Conservation (phyloP, 768 basidiomycete genomes). For the Leccinellum rugosiceps region DNA sequence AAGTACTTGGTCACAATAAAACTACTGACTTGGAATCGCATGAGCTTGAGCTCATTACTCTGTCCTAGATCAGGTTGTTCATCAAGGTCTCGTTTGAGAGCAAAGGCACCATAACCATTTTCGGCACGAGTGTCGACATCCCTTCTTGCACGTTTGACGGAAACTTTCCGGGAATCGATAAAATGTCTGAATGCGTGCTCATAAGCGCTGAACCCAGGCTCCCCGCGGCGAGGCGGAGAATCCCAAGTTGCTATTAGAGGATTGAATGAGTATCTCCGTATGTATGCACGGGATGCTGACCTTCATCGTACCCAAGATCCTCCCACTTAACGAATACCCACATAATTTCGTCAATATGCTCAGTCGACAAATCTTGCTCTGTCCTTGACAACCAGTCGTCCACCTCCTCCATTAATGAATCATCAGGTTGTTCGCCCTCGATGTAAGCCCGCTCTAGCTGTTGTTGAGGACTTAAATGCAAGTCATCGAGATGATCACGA, state of each 20-base stretch:
- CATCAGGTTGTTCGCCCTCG: constrained; percentile 63
- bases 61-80: constrained; percentile 69
- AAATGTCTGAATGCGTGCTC: constrained; percentile 64
- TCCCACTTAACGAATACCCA: constrained; percentile 94
- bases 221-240: constrained; percentile 66
- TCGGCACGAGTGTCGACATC: constrained; percentile 47
- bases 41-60: constrained; percentile 57
- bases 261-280: neutral
- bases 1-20: constrained; percentile 2
- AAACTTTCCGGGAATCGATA: constrained; percentile 57
- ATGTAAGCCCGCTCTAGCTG: constrained; percentile 42
- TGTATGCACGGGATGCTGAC: constrained; percentile 39
- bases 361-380: constrained; percentile 40
- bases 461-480: constrained; percentile 17
- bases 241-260: constrained; percentile 79
- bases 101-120: constrained; percentile 49
- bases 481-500: constrained; percentile 28
- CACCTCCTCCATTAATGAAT: constrained; percentile 52
- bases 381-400: constrained; percentile 47
- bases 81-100: constrained; percentile 43
- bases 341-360: constrained; percentile 59
- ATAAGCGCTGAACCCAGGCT: constrained; percentile 61
- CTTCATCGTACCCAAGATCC: constrained; percentile 89
- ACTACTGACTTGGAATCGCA: constrained; percentile 77
- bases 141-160: constrained; percentile 46